phyloP scores from a whole-genome alignment of 2,329 filamentous ascomycete genomes.

The Neocatenulostroma microsporum region DNA sequence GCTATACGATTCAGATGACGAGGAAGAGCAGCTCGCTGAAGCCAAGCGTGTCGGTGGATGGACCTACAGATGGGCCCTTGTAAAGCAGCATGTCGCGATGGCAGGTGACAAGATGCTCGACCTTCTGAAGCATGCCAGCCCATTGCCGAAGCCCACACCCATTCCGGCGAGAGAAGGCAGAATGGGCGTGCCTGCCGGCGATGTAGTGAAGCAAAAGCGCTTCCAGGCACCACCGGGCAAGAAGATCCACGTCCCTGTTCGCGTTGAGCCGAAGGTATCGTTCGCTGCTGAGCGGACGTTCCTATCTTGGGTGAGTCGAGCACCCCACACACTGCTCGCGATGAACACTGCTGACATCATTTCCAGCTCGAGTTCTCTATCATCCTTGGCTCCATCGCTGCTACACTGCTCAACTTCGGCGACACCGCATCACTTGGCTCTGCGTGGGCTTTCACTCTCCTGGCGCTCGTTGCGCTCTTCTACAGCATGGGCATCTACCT shows the following conservation, averaged over 20 bases:
- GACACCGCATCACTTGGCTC: constrained; percentile 57
- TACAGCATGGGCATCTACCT: constrained; percentile 82
- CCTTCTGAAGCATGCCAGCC: constrained; percentile 28
- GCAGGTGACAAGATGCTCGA: constrained; percentile 31
- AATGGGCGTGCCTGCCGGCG: constrained; percentile 37
- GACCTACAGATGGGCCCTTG: constrained; percentile 58
- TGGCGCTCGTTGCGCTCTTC: constrained; percentile 68
- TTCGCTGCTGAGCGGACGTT: constrained; percentile 96
- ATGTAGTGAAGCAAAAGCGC: constrained; percentile 34
- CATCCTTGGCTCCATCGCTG: constrained; percentile 80
- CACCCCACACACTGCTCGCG: constrained; percentile 4
- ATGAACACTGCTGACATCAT: constrained; percentile 2
- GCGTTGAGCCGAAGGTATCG: constrained; percentile 95
- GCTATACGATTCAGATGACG: constrained; percentile 81
- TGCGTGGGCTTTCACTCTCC: constrained; percentile 61
- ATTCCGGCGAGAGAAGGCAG: constrained; percentile 35
- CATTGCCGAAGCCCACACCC: constrained; percentile 35
- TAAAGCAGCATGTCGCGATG: constrained; percentile 44
- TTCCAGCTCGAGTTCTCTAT: constrained; percentile 85
- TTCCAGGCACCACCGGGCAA: constrained; percentile 72
- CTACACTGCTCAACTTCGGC: constrained; percentile 76
- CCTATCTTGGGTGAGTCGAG: constrained; percentile 68
- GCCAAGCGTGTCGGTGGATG: constrained; percentile 68
- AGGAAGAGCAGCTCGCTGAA: constrained; percentile 67
- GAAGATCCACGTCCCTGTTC: constrained; percentile 88